A percentile compares a stretch with the other conserved stretches of the same genome.
Conservation (phyloP, 2,329 filamentous ascomycete genomes). For the Zarea fungicola region DNA sequence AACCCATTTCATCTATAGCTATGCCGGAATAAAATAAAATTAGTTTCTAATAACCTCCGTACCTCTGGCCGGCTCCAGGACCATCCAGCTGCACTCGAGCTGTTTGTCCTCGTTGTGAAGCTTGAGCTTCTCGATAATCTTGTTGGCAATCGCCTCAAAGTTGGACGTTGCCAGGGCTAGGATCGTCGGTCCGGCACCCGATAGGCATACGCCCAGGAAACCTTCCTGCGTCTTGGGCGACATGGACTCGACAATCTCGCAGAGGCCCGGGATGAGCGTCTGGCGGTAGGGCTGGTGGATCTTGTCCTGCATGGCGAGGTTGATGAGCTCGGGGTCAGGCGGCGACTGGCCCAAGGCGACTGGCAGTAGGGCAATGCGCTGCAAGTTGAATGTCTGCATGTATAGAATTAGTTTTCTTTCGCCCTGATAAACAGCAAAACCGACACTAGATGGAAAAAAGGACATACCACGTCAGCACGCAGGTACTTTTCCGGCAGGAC, state of each 20-base stretch:
- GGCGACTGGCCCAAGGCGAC: slow-evolving; percentile 85
- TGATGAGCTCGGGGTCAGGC: slow-evolving; percentile 88
- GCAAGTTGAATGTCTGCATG: slow-evolving; percentile 80
- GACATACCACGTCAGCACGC: slow-evolving; percentile 72
- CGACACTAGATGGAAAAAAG: too few relatives aligned
- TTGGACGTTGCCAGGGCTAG: slow-evolving; percentile 85
- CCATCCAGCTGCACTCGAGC: slow-evolving; percentile 78
- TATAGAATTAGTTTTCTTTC: slow-evolving; percentile 16
- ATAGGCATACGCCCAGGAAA: slow-evolving; percentile 88
- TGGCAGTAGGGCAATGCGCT: slow-evolving; percentile 85
- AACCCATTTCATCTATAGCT: not conserved
- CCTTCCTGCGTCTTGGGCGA: slow-evolving; percentile 82
- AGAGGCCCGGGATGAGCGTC: slow-evolving; percentile 83
- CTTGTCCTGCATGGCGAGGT: slow-evolving; percentile 97
- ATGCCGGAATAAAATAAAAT: not conserved
- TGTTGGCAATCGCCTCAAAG: slow-evolving; percentile 79
- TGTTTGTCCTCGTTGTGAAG: slow-evolving; percentile 50
- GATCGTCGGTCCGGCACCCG: slow-evolving; percentile 91
- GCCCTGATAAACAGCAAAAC: not conserved
- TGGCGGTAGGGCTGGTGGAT: slow-evolving; percentile 95
- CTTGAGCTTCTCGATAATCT: slow-evolving; percentile 71
- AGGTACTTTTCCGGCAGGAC: slow-evolving; percentile 79
- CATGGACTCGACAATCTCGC: slow-evolving; percentile 86
- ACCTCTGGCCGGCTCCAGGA: slow-evolving; percentile 83
- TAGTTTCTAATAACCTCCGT: slow-evolving; percentile 40